Evolutionary conservation across 2,329 filamentous ascomycete genomes (phyloP).

Genomic region (Leptographium flavum): DNA sequence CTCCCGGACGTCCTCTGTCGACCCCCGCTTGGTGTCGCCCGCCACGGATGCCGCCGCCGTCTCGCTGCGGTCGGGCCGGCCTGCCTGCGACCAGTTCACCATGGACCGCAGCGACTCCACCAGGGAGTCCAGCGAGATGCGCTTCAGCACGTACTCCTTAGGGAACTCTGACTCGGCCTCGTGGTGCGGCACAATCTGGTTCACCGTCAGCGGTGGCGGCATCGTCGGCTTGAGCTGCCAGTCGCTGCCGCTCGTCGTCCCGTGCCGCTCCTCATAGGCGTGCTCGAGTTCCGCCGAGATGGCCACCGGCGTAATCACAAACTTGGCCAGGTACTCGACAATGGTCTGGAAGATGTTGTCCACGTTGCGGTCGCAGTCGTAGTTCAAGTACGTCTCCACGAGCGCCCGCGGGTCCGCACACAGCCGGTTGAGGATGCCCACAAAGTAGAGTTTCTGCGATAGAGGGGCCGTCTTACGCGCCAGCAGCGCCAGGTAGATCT

Average conservation of each 20-base stretch:
- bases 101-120: conserved; percentile 81
- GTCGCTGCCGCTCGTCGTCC: conserved; percentile 49
- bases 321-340: conserved; percentile 83
- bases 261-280: conserved; percentile 66
- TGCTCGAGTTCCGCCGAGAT: conserved; percentile 70
- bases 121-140: conserved; percentile 73
- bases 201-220: conserved; percentile 72
- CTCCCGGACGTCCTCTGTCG: conserved; percentile 43
- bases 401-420: conserved; percentile 75
- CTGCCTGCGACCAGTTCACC: conserved; percentile 71
- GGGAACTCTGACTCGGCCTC: conserved; percentile 60
- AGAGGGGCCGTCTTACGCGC: conserved; percentile 75
- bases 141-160: conserved; percentile 82
- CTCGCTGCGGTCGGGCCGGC: conserved; percentile 48
- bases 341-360: conserved; percentile 96
- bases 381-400: conserved; percentile 94
- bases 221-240: conserved; percentile 81
- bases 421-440: conserved; percentile 71
- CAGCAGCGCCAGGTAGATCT: conserved; percentile 86
- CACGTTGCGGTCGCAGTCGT: conserved; percentile 88
- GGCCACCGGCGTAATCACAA: conserved; percentile 64
- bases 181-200: conserved; percentile 48
- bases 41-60: conserved; percentile 19
- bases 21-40: conserved; percentile 37
- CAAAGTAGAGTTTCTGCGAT: conserved; percentile 85